A percentile compares a stretch with the other conserved stretches of the same genome.
phyloP scores from a whole-genome alignment of 768 basidiomycete genomes.

The Cyclocybe cylindracea region DNA sequence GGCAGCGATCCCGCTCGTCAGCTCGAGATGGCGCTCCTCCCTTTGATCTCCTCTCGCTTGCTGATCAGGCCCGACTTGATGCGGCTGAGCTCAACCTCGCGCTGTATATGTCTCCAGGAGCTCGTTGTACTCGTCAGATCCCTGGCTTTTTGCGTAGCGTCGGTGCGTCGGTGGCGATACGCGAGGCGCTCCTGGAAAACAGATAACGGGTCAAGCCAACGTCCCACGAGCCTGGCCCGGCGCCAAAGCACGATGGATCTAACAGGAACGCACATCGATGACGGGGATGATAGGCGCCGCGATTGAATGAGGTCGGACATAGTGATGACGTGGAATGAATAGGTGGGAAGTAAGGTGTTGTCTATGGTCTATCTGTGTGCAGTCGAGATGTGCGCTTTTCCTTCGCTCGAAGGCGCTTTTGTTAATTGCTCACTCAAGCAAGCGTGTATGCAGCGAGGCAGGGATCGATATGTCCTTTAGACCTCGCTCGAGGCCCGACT shows the following conservation, averaged over 20 bases:
- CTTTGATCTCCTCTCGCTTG: slow-evolving; percentile 32
- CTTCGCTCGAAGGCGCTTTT: no score
- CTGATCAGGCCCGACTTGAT: slow-evolving; percentile 29
- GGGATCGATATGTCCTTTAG: neutral
- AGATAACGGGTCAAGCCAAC: neutral
- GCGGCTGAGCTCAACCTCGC: slow-evolving; percentile 32
- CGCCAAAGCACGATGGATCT: neutral
- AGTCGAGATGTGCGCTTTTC: slow-evolving; percentile 18
- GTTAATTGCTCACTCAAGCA: neutral
- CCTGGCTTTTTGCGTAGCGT: slow-evolving; percentile 29
- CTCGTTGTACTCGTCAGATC: slow-evolving; percentile 32
- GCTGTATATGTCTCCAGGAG: slow-evolving; percentile 36
- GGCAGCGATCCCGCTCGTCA: slow-evolving; percentile 4
- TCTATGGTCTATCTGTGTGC: slow-evolving; percentile 13
- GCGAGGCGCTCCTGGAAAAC: slow-evolving; percentile 30
- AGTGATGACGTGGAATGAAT: slow-evolving; percentile 2
- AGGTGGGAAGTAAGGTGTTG: slow-evolving; percentile 1
- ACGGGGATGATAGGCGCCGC: slow-evolving; percentile 33
- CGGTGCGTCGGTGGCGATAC: slow-evolving; percentile 20
- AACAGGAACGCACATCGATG: slow-evolving; percentile 29
- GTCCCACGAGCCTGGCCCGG: neutral
- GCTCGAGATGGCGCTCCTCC: slow-evolving; percentile 24
- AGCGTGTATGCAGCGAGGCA: neutral
- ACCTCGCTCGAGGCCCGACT: no score
- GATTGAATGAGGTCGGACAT: slow-evolving; percentile 20